A percentile compares a stretch with the other conserved stretches of the same genome.
Evolutionary conservation across 768 basidiomycete genomes (phyloP).

Genomic region (Leccinum subtestaceum): DNA sequence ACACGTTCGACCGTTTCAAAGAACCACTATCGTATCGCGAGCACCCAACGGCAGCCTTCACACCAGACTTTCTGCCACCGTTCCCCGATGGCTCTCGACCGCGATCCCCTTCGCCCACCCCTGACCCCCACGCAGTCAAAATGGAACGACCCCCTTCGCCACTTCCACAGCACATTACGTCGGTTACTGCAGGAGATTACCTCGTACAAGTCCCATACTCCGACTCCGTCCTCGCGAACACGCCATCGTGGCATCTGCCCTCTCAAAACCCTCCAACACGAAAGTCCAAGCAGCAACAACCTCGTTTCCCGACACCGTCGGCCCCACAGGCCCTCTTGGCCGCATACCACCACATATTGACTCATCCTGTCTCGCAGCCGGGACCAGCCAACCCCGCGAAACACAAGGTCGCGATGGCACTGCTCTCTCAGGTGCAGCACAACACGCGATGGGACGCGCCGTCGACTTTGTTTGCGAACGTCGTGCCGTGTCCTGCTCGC

Average conservation of each 20-base stretch:
- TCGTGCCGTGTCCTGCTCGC: conserved; percentile 60
- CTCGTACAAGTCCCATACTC: conserved; percentile 70
- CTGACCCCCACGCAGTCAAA: conserved; percentile 32
- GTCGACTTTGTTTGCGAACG: conserved; percentile 59
- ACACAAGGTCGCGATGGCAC: conserved; percentile 73
- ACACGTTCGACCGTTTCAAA: conserved; percentile 22
- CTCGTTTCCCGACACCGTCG: conserved; percentile 48
- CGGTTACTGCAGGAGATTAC: conserved; percentile 59
- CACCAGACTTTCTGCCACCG: conserved; percentile 35
- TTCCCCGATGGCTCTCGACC: conserved; percentile 31
- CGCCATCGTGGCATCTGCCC: conserved; percentile 71
- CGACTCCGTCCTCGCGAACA: conserved; percentile 63
- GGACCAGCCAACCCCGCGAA: conserved; percentile 55
- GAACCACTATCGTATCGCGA: conserved; percentile 30
- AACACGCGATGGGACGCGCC: conserved; percentile 66
- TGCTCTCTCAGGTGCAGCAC: conserved; percentile 56
- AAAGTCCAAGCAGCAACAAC: conserved; percentile 15
- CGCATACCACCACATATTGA: conserved; percentile 77
- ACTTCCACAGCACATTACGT: conserved; percentile 41
- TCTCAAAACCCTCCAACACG: conserved; percentile 31
- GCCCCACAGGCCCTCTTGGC: conserved; percentile 62
- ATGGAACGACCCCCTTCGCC: conserved; percentile 37
- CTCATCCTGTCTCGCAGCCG: conserved; percentile 56
- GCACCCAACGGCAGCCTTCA: conserved; percentile 31
- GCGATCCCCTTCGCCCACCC: conserved; percentile 37